These are phyloP conservation scores for Acephala macrosclerotiorum DNA, from an alignment of 2,329 filamentous ascomycete species.

Conservation along the genomic window DNA sequence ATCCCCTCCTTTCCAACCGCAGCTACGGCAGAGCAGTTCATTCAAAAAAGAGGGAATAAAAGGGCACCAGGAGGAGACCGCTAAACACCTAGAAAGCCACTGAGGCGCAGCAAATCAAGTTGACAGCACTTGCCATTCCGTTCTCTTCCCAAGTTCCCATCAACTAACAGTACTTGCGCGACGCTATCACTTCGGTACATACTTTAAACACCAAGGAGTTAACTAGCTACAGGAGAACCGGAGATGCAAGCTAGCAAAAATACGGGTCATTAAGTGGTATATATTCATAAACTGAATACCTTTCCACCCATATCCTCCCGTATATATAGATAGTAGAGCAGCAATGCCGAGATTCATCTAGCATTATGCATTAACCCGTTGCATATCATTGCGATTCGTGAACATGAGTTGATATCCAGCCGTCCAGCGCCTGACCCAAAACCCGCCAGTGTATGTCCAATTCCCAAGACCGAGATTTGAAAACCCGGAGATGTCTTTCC, in stretches of 20 bases:
- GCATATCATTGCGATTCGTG: neutral
- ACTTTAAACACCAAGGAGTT: too few species aligned
- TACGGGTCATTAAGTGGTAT: conserved; percentile 4
- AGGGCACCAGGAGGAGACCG: neutral
- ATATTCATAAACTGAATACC: neutral
- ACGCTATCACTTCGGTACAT: too few species aligned
- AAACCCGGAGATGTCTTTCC: neutral
- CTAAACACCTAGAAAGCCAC: neutral
- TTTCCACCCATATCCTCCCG: too few species aligned
- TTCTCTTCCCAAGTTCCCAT: too few species aligned
- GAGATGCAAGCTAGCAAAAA: neutral
- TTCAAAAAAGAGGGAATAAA: neutral
- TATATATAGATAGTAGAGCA: neutral
- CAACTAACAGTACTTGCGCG: too few species aligned
- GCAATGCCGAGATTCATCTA: neutral
- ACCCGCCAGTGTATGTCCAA: neutral
- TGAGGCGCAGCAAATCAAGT: neutral
- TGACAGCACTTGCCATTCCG: neutral
- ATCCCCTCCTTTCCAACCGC: neutral
- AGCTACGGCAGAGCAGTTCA: neutral
- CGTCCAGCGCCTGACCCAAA: conserved; percentile 1
- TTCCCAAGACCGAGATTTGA: neutral
- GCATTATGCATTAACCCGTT: neutral
- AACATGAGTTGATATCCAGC: neutral
- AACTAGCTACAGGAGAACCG: neutral